phyloP scores from a whole-genome alignment of 2,329 filamentous ascomycete species.

The Penicillium sp. region DNA sequence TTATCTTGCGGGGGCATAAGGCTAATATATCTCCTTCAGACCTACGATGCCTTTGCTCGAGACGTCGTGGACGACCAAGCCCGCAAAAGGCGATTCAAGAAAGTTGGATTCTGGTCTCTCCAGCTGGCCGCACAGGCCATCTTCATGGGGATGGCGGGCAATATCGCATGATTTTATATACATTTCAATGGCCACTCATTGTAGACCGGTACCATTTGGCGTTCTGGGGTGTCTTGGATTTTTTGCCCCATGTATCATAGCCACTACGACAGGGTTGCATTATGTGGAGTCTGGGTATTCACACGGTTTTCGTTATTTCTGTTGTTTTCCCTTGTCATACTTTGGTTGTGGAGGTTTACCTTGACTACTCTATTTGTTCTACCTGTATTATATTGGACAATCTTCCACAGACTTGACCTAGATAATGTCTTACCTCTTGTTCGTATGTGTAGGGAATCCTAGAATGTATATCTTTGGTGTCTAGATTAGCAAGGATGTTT shows the following conservation, averaged over 20 bases:
- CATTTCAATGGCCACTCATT: constrained; percentile 6
- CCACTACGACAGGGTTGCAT: constrained; percentile 36
- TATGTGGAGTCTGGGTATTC: constrained; percentile 12
- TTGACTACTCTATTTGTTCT: neutral
- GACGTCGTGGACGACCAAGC: constrained; percentile 89
- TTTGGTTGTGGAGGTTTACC: neutral
- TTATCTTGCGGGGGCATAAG: neutral
- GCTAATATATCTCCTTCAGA: constrained; percentile 44
- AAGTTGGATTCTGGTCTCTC: constrained; percentile 95
- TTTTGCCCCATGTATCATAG: constrained; percentile 35
- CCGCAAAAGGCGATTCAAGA: constrained; percentile 82
- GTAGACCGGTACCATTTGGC: neutral
- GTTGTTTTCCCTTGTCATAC: neutral
- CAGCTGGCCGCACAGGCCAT: constrained; percentile 90
- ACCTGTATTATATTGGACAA: neutral
- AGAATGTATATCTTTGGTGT: too few species aligned
- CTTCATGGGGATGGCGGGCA: constrained; percentile 92
- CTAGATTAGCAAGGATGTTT: neutral
- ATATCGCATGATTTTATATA: constrained; percentile 54
- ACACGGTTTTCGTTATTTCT: neutral
- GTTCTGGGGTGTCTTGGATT: constrained; percentile 41
- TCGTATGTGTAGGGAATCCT: too few species aligned
- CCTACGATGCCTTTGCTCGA: constrained; percentile 88
- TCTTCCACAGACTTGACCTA: neutral
- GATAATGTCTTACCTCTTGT: neutral